phyloP scores from a whole-genome alignment of 805 yeast species.

The Metschnikowia continentalis region DNA sequence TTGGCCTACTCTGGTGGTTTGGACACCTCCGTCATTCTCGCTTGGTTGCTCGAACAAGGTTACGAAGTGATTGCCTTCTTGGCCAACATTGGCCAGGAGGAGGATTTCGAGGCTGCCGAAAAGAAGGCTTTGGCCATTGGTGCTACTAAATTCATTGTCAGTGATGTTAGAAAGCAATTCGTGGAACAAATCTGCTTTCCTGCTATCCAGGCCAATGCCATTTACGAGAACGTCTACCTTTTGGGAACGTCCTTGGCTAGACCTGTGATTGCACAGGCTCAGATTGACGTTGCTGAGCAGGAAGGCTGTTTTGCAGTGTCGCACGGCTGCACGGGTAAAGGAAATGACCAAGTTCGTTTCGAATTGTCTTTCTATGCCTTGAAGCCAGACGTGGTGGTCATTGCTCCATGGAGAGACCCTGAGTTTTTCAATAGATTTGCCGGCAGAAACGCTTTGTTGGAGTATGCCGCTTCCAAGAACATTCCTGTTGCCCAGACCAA shows the following conservation, averaged over 20 bases:
- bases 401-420: constrained; percentile 99
- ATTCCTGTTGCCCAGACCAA: constrained; percentile 96
- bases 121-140: constrained; percentile 95
- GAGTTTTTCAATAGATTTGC: constrained; percentile 91
- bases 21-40: constrained; percentile 95
- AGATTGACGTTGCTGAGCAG: constrained; percentile 92
- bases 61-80: constrained; percentile 97
- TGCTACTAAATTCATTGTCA: constrained; percentile 91
- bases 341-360: constrained; percentile 98
- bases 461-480: constrained; percentile 85
- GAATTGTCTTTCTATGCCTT: constrained; percentile 96
- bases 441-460: constrained; percentile 94
- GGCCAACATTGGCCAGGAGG: constrained; percentile 99
- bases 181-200: constrained; percentile 92
- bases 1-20: constrained; percentile 99
- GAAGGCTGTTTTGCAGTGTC: constrained; percentile 98
- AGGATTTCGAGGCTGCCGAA: constrained; percentile 96
- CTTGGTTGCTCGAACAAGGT: constrained; percentile 97
- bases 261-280: constrained; percentile 98
- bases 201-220: constrained; percentile 95
- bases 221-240: constrained; percentile 94
- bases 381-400: constrained; percentile 93
- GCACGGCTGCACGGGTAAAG: constrained; percentile 99
- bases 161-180: constrained; percentile 92
- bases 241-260: constrained; percentile 98